Base-by-base conservation (phyloP, 2,329 filamentous ascomycete species). In the Dactylella cylindrospora region DNA sequence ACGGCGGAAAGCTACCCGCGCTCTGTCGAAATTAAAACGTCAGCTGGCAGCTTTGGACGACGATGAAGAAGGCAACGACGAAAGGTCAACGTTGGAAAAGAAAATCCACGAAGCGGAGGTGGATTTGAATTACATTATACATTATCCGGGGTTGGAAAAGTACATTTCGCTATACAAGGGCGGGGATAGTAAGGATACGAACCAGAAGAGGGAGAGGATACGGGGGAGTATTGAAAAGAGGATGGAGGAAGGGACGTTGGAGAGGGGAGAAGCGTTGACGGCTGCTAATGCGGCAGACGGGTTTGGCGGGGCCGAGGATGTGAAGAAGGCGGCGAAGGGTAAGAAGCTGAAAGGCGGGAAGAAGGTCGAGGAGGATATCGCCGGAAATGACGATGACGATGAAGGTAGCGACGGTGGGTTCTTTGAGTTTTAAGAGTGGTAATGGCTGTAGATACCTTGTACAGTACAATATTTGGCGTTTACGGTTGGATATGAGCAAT, bases 121-220 rank as follows among this genome's bases (percentile, higher is more conserved):
- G 9, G 87, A 91, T 70, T 76, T 86, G 65, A 83, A 87, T 67
- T 93, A 93, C 70, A 82, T 86, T 1, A 78, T 81, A 47, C 85
- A 84, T 72, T 86, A 81, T 65, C 88, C 88, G 1, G 80, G 86
- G 36, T 76, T 84, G 68, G 82, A 87, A 71, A 76, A 79, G 17
- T 93, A 93, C 72, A 77, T 86, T 66, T 73, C 75, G 6, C 68
- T 80, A 0, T 80, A 74, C 50, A 67, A 65, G 23, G 28, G 53
- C 5, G 57, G 62, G 7, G 45, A 64, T 7, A 50, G 55, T 5
- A 70, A 67, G 33, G 70, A 68, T 29, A 72, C 70, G 66, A 69
- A 62, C 47, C 65, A 65, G 43, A 68, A 68, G 23, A 69, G 70
- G 20, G 59, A 67, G 12, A 22, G 23, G 23, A 65, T 68, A 23